Conservation (phyloP, 768 basidiomycete genomes). For the Hebeloma cylindrosporum region DNA sequence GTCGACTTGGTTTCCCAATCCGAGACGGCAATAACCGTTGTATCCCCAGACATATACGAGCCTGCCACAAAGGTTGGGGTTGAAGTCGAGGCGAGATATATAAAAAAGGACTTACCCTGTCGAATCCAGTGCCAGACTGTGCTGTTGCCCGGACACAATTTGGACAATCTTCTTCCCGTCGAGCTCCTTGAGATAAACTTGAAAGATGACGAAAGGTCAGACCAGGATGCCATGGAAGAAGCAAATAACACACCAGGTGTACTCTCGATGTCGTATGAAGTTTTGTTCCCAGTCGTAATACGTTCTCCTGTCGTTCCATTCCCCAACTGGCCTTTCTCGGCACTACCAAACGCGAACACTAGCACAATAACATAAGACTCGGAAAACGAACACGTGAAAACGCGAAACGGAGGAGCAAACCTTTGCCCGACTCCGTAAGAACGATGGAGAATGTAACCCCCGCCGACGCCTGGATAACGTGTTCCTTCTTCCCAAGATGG, state of each 20-base stretch:
- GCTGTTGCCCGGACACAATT: slow-evolving; percentile 86
- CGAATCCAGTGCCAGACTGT: slow-evolving; percentile 77
- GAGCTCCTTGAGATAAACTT: slow-evolving; percentile 76
- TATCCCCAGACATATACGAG: slow-evolving; percentile 86
- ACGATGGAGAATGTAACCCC: slow-evolving; percentile 85
- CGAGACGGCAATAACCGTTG: slow-evolving; percentile 89
- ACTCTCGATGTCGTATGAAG: slow-evolving; percentile 74
- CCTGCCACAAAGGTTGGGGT: slow-evolving; percentile 34
- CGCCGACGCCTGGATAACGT: slow-evolving; percentile 70
- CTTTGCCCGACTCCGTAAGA: slow-evolving; percentile 79
- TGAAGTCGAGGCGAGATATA: too few species aligned
- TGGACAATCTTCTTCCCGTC: slow-evolving; percentile 76
- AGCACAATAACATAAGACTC: slow-evolving; percentile 2
- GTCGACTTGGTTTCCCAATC: slow-evolving; percentile 84
- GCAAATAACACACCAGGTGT: slow-evolving; percentile 53
- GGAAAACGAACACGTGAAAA: slow-evolving; percentile 2
- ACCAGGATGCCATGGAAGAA: background rate
- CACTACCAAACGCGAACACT: slow-evolving; percentile 91
- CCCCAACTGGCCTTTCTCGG: slow-evolving; percentile 90
- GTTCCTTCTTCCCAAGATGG: slow-evolving; percentile 60
- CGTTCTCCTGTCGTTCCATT: slow-evolving; percentile 94
- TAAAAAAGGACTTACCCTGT: slow-evolving; percentile 55
- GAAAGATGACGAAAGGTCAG: background rate
- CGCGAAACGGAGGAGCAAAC: slow-evolving; percentile 34
- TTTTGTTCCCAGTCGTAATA: slow-evolving; percentile 83